phyloP scores from a whole-genome alignment of 2,329 filamentous ascomycete species.

The Cercospora canescens region DNA sequence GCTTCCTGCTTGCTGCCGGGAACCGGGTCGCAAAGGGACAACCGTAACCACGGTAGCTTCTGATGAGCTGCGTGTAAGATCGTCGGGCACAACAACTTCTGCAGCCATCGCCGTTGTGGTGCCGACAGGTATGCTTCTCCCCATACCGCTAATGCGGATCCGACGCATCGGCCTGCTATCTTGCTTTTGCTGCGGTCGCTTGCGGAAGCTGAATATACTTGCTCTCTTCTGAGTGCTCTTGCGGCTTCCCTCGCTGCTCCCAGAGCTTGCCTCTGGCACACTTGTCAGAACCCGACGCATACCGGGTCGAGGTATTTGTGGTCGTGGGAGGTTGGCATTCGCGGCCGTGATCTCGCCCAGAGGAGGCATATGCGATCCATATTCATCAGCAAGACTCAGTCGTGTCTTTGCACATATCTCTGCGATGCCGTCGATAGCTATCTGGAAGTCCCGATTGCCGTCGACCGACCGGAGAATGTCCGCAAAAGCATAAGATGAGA shows the following conservation, averaged over 20 bases:
- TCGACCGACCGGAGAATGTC: constrained; percentile 43
- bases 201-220: constrained; percentile 29
- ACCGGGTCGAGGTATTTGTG: constrained; percentile 24
- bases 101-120: constrained; percentile 31
- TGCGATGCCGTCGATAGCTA: constrained; percentile 61
- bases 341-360: constrained; percentile 55
- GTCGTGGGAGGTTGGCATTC: constrained; percentile 14
- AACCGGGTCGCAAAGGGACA: constrained; percentile 1
- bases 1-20: constrained; percentile 10
- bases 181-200: constrained; percentile 20
- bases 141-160: constrained; percentile 33
- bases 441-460: constrained; percentile 53
- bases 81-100: constrained; percentile 14
- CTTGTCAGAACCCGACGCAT: constrained; percentile 44
- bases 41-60: constrained; percentile 15
- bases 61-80: constrained; percentile 16
- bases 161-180: constrained; percentile 18
- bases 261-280: constrained; percentile 50
- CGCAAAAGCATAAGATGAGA: constrained; percentile 35
- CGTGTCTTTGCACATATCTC: constrained; percentile 63
- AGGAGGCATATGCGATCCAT: constrained; percentile 62
- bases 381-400: constrained; percentile 62
- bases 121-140: constrained; percentile 29
- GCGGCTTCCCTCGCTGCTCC: constrained; percentile 39
- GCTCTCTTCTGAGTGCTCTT: constrained; percentile 26